These are phyloP conservation scores for Nicotiana noctiflora DNA, from an alignment of 257 asterid genomes.

Conservation along the genomic window DNA sequence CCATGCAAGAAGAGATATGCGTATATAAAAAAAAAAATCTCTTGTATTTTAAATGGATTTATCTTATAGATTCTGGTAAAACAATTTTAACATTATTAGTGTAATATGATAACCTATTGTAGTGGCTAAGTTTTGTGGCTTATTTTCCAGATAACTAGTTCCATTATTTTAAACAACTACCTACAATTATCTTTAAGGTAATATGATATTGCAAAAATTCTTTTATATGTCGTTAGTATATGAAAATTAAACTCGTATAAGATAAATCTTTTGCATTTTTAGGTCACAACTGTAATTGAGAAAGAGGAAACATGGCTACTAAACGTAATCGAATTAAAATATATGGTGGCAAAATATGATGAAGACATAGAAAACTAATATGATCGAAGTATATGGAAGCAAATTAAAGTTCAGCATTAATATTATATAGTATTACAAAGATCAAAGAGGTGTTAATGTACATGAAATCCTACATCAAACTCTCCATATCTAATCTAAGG, in stretches of 20 bases:
- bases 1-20: background rate
- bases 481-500: conserved; percentile 12
- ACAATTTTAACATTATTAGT: too few species aligned
- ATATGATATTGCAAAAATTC: too few species aligned
- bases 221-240: too few species aligned
- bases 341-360: background rate
- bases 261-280: background rate
- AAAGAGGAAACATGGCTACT: background rate
- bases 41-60: too few species aligned
- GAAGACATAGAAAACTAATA: background rate
- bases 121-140: too few species aligned
- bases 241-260: background rate
- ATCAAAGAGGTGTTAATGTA: conserved; percentile 17
- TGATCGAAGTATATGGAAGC: background rate
- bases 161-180: too few species aligned
- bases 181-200: too few species aligned
- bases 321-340: background rate
- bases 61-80: too few species aligned
- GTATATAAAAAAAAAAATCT: background rate
- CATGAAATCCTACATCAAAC: conserved; percentile 11
- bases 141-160: too few species aligned
- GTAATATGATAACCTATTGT: too few species aligned
- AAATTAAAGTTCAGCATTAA: background rate
- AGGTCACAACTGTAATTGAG: background rate
- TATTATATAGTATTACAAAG: conserved; percentile 6